Percentiles rank a stretch among this genome's conserved stretches.
Conservation (phyloP, 2,329 filamentous ascomycete genomes). For the Pseudogymnoascus sp. region DNA sequence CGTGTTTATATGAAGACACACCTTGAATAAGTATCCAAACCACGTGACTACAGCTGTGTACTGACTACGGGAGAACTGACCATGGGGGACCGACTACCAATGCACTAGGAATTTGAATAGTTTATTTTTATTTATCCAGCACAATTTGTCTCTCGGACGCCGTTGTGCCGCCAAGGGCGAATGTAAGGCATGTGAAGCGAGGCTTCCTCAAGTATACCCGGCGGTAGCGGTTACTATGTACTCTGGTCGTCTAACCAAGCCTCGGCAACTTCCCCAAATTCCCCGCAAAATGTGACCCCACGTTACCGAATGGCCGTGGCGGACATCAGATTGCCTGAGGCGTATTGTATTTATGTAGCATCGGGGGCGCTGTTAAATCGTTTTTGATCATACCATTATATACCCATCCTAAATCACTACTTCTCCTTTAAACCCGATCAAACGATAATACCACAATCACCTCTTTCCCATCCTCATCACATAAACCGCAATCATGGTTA, state of each 20-base stretch:
- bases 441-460: not conserved
- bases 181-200: not conserved
- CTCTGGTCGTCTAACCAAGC: not conserved
- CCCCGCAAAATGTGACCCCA: not conserved
- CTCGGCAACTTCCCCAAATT: slow-evolving; percentile 2
- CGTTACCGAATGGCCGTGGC: not conserved
- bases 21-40: not conserved
- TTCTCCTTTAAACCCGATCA: not conserved
- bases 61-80: not conserved
- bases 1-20: not conserved
- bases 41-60: not conserved
- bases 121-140: not conserved
- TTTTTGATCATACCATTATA: not conserved
- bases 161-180: not conserved
- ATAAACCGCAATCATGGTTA: slow-evolving; percentile 4
- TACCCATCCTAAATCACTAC: not conserved
- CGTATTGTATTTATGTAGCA: not conserved
- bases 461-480: not conserved
- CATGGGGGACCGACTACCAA: not conserved
- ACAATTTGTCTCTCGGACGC: not conserved
- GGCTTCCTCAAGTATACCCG: not conserved
- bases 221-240: not conserved
- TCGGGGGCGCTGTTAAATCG: not conserved
- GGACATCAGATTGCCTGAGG: not conserved
- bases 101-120: not conserved